A percentile compares a stretch with the other conserved stretches of the same genome.
phyloP scores from a whole-genome alignment of 352 stramenopile species.

The Phytophthora citrophthora region DNA sequence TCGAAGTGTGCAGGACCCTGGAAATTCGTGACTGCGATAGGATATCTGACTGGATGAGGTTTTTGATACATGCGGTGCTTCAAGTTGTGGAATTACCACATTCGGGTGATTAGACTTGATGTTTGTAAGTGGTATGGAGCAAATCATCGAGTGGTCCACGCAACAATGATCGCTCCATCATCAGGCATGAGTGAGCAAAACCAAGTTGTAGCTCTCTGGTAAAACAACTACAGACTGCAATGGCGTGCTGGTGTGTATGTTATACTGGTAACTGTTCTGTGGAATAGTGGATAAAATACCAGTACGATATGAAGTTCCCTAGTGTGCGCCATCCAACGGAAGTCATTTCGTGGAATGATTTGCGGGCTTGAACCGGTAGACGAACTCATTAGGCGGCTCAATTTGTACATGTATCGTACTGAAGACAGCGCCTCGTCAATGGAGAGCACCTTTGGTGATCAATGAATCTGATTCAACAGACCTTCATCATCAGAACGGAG shows the following conservation, averaged over 20 bases:
- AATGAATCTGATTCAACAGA: not conserved
- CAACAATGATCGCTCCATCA: not conserved
- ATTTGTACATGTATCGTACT: not conserved
- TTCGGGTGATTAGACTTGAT: not conserved
- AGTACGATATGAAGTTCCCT: no score
- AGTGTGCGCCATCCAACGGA: no score
- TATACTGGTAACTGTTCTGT: no score
- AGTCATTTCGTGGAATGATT: not conserved
- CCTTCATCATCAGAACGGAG: constrained; percentile 4
- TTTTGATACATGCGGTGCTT: not conserved
- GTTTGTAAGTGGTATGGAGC: not conserved
- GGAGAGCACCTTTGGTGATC: not conserved
- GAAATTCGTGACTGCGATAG: constrained; percentile 16
- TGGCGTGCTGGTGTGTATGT: no score
- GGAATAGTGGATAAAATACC: no score
- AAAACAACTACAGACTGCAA: no score
- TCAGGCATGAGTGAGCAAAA: constrained; percentile 5
- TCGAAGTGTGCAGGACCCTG: constrained; percentile 4
- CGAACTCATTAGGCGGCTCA: not conserved
- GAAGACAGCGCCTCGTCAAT: not conserved
- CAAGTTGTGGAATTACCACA: constrained; percentile 4
- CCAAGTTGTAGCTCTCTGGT: not conserved
- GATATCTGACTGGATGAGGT: not conserved
- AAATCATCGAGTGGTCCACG: constrained; percentile 12
- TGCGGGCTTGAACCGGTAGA: constrained; percentile 1